These are phyloP conservation scores for Juglanconis juglandina DNA, from an alignment of 2,329 filamentous ascomycete species.

Conservation along the genomic window DNA sequence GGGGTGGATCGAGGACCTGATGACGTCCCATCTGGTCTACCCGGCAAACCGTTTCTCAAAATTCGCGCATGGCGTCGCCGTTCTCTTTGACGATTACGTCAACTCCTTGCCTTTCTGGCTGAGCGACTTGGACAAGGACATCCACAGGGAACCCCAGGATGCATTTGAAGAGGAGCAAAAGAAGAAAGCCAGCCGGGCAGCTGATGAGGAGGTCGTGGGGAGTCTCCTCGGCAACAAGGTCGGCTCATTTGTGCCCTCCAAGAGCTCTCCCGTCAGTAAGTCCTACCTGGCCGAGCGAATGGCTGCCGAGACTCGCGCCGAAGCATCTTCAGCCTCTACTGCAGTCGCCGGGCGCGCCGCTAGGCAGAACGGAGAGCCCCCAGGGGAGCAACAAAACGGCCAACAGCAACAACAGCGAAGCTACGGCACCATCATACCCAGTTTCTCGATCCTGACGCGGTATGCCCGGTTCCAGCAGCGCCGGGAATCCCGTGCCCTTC, in stretches of 20 bases:
- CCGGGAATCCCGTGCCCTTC: constrained; percentile 54
- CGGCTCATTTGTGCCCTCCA: constrained; percentile 54
- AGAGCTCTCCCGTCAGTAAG: constrained; percentile 65
- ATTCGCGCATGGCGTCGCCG: constrained; percentile 89
- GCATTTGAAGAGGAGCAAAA: constrained; percentile 92
- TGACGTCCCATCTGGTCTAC: constrained; percentile 88
- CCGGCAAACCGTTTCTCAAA: constrained; percentile 90
- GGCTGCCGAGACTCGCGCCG: constrained; percentile 21
- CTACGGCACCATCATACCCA: constrained; percentile 68
- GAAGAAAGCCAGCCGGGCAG: constrained; percentile 72
- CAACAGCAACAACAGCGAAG: constrained; percentile 26
- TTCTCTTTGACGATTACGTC: constrained; percentile 91
- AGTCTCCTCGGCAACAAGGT: constrained; percentile 69
- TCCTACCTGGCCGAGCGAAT: constrained; percentile 60
- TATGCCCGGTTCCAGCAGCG: constrained; percentile 59
- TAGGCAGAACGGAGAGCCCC: constrained; percentile 2
- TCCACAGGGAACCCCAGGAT: constrained; percentile 84
- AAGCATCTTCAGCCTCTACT: constrained; percentile 14
- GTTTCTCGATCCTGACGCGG: constrained; percentile 71
- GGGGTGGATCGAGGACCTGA: constrained; percentile 87
- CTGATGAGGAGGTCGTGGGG: constrained; percentile 85
- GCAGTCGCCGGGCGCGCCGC: constrained; percentile 6
- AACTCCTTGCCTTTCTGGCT: constrained; percentile 97
- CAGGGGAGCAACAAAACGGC: constrained; percentile 11
- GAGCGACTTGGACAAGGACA: constrained; percentile 85